Base-by-base conservation (phyloP, 768 basidiomycete species). In the Tubosaeta sp. region DNA sequence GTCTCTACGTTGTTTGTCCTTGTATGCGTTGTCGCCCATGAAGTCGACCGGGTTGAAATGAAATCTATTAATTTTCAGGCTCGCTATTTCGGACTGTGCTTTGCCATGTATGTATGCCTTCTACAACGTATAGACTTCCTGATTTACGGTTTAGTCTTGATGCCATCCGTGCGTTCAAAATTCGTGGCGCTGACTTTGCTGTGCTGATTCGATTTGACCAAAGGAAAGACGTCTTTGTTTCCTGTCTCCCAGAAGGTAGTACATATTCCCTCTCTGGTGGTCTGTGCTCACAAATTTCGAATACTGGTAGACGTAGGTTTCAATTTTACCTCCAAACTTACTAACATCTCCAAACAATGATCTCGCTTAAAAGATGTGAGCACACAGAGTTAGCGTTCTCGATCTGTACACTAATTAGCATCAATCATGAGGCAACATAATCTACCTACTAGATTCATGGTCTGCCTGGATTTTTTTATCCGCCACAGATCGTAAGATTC, bases 401-500 rank as follows among this genome's bases (percentile, higher is more conserved):
- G 22, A 18, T 12, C 42, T 6, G 12, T 10, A 8, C 5, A 8
- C 18, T 19, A 29, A 27, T 31, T 35, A 40, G 0, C 1, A 13
- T 29, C 13, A 22, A 14, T 30, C n/a, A 8, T 30, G 35, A 58
- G 54, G 54, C 16, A 1, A 27, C 14, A 30, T 49, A 7, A 6
- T 50, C 8, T 27, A 18, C 14, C 14, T 21, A 22, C 18, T 49
- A 0, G 12, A 6, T 11, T 3, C 3, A 6, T 54, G 48, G 48
- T 2, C 21, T 29, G 6, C 4, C 12, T 19, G 44, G 22, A 8
- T 48, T 6, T 56, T 56, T 31, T 2, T 35, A 11, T 8, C 18
- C 10, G 48, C 49, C 13, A 46, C 52, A 0, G 51, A 56, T 16
- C 7, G 55, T 56, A n/a, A 46, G 55, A 9, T 11, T 48, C 3